These are phyloP conservation scores for Ettlia oleoabundans DNA, from an alignment of 139 green algal genomes.

Conservation along the genomic window DNA sequence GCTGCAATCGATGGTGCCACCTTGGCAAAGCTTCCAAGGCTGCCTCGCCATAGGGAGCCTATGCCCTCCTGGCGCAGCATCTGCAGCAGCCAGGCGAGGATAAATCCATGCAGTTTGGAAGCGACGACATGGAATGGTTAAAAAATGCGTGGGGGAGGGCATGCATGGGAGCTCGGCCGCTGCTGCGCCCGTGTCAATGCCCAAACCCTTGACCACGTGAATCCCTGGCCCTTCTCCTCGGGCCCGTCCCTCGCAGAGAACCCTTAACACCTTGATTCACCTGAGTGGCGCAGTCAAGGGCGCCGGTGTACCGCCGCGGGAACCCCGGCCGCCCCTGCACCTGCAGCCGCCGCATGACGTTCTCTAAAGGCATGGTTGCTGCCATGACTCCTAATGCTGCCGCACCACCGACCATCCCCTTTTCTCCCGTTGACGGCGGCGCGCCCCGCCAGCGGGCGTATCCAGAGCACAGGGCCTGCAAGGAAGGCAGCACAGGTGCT, in stretches of 20 bases:
- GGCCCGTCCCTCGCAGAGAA: too few relatives aligned
- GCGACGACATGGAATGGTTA: too few relatives aligned
- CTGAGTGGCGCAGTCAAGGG: slow-evolving; percentile 25
- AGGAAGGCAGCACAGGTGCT: background rate
- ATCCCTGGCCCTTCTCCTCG: too few relatives aligned
- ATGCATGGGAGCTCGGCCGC: too few relatives aligned
- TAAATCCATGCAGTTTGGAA: too few relatives aligned
- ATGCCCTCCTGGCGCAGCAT: slow-evolving; percentile 35
- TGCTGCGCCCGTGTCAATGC: too few relatives aligned
- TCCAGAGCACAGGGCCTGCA: background rate
- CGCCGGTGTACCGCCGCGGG: slow-evolving; percentile 11
- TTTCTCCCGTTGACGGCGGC: background rate
- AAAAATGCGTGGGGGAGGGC: too few relatives aligned
- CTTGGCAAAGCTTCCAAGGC: slow-evolving; percentile 30
- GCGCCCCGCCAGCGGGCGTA: background rate
- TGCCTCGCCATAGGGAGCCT: slow-evolving; percentile 29
- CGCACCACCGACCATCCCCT: slow-evolving; percentile 22
- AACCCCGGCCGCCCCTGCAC: slow-evolving; percentile 38
- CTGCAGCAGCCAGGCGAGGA: too few relatives aligned
- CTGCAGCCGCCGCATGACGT: slow-evolving; percentile 44
- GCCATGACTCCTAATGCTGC: slow-evolving; percentile 31
- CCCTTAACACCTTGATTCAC: too few relatives aligned
- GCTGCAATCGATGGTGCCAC: slow-evolving; percentile 33
- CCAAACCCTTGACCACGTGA: too few relatives aligned
- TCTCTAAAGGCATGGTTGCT: slow-evolving; percentile 41